Evolutionary conservation across 2,329 filamentous ascomycete species (phyloP).

Genomic region (Esteya vermicola): DNA sequence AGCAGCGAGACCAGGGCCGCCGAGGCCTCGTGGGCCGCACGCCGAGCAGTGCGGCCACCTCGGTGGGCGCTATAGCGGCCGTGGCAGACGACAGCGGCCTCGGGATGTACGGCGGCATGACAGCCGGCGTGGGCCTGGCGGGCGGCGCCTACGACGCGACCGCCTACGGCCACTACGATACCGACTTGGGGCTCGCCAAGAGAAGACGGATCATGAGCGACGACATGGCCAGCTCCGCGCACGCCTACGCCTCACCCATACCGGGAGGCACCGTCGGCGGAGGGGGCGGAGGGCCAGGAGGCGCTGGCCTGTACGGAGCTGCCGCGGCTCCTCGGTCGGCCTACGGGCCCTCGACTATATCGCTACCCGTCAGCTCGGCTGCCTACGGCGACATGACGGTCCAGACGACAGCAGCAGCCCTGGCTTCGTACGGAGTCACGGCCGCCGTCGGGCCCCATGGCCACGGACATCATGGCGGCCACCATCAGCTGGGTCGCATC

Average conservation of each 20-base stretch:
- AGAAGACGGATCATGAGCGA: constrained; percentile 6
- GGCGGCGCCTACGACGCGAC: constrained; percentile 1
- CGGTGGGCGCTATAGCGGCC: no score
- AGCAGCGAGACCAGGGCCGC: constrained; percentile 2
- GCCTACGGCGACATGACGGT: constrained; percentile 5
- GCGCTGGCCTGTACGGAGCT: no score
- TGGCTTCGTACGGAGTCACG: no score
- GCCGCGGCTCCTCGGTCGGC: neutral
- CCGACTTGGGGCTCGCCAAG: constrained; percentile 3
- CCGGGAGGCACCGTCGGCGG: neutral
- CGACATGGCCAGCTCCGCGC: constrained; percentile 1
- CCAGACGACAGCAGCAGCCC: neutral
- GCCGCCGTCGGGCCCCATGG: no score
- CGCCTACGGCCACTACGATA: constrained; percentile 3
- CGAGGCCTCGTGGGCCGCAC: neutral
- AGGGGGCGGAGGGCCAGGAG: neutral
- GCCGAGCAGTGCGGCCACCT: no score
- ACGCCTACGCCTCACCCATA: neutral
- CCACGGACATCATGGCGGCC: neutral
- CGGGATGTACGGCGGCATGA: constrained; percentile 1
- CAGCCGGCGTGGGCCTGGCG: neutral
- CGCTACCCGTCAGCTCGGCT: constrained; percentile 7
- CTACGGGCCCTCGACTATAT: constrained; percentile 2
- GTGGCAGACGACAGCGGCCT: neutral
- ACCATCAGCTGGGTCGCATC: constrained; percentile 7